phyloP scores from a whole-genome alignment of 345 rosid species.

The Garcia nutans region DNA sequence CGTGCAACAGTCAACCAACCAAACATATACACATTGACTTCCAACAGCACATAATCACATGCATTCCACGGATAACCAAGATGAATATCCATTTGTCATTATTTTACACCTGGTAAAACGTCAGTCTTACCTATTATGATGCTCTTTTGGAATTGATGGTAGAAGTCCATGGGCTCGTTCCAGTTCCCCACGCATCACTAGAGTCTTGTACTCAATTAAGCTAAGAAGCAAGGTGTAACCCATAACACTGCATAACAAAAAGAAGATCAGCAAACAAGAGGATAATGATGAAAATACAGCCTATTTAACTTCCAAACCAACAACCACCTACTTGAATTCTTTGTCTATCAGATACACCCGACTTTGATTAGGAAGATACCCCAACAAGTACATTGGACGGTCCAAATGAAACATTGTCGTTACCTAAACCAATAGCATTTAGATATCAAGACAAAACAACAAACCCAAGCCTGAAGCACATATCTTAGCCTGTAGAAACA shows the following conservation, averaged over 20 bases:
- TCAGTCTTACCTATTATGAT: constrained; percentile 65
- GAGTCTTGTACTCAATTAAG: constrained; percentile 92
- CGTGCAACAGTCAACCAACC: background rate
- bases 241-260: constrained; percentile 52
- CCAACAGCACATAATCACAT: background rate
- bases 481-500: background rate
- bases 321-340: constrained; percentile 82
- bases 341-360: constrained; percentile 96
- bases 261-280: constrained; percentile 5
- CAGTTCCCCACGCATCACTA: constrained; percentile 92
- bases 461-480: background rate
- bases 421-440: constrained; percentile 47
- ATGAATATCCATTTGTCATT: background rate
- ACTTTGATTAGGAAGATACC: constrained; percentile 96
- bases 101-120: constrained; percentile 8
- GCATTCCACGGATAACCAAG: background rate
- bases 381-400: constrained; percentile 98
- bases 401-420: constrained; percentile 99
- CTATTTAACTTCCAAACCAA: constrained; percentile 14
- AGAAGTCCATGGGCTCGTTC: constrained; percentile 75
- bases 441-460: background rate
- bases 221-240: constrained; percentile 85
- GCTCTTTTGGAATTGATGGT: constrained; percentile 84
- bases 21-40: background rate
- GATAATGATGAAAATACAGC: constrained; percentile 16